phyloP scores from a whole-genome alignment of 257 asterid genomes.

The Nicotiana paniculata region DNA sequence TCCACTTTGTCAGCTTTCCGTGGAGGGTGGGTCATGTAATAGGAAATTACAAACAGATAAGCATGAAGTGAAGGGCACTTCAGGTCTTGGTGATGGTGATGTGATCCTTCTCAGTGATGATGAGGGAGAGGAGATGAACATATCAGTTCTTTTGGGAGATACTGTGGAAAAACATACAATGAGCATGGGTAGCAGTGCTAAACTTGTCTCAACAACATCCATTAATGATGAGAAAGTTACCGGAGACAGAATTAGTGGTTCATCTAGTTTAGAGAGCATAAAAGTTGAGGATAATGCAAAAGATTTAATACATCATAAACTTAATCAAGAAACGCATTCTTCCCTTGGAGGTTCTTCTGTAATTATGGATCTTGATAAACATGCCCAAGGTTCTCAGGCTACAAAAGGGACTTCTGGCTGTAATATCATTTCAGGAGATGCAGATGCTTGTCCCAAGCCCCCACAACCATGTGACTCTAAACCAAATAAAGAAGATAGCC shows the following conservation, averaged over 20 bases:
- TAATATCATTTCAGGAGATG: slow-evolving; percentile 19
- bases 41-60: slow-evolving; percentile 22
- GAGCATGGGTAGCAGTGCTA: slow-evolving; percentile 18
- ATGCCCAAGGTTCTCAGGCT: slow-evolving; percentile 10
- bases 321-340: slow-evolving; percentile 18
- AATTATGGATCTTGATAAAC: slow-evolving; percentile 21
- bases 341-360: slow-evolving; percentile 2
- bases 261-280: slow-evolving; percentile 28
- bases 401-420: slow-evolving; percentile 24
- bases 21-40: slow-evolving; percentile 11
- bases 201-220: slow-evolving; percentile 20
- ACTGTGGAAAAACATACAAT: slow-evolving; percentile 23
- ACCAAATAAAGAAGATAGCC: slow-evolving; percentile 22
- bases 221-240: slow-evolving; percentile 9
- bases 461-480: slow-evolving; percentile 31
- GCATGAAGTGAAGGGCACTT: slow-evolving; percentile 29
- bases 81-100: slow-evolving; percentile 31
- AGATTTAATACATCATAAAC: slow-evolving; percentile 23
- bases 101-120: slow-evolving; percentile 66
- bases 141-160: slow-evolving; percentile 26
- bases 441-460: slow-evolving; percentile 17
- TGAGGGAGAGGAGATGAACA: slow-evolving; percentile 41
- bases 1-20: slow-evolving; percentile 21
- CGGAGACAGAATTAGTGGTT: slow-evolving; percentile 22
- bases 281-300: slow-evolving; percentile 37